Base-by-base conservation (phyloP, 164 flowering plant genomes). In the Vitis amurensis region DNA sequence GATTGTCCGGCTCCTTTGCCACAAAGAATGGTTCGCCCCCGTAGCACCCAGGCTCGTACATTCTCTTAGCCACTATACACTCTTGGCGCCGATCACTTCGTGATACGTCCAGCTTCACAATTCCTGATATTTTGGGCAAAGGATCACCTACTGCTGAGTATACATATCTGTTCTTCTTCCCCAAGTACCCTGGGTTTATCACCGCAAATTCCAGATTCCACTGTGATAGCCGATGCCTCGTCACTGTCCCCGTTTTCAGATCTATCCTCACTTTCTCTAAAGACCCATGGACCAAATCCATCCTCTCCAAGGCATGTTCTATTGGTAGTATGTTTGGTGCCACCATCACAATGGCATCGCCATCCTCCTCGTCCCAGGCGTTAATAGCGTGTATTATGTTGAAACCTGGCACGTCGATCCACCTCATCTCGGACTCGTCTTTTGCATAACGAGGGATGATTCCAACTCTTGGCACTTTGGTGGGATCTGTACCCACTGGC, bases 21-120 rank as follows among this genome's bases (percentile, higher is more conserved):
- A 90, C 92, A 57, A 87, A 93, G 59, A 81, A 89, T 0, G 95
- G 90, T 73, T 93, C 97, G 0, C 97, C 96, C 0, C 95, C 97
- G 55, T 55, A 93, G 68, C 91, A 89, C 2, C 93, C 87, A 0
- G 68, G 66, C 37, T 82, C 94, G 44, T 50, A 91, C 68, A 81
- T 75, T 63, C 92, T 75, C 57, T 82, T 49, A 0, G 85, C 88
- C 62, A 88, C 94, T n/a, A 61, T 79, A 70, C 84, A 76, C 11
- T 86, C 89, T 1, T 72, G 55, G 8, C 72, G 27, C 27, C 27
- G 59, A 10, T 83, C 82, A 4, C 55, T 76, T 14, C 61, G 55
- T 6, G 81, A 66, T 51, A 85, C 59, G 59, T 91, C 94, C 11
- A 93, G 60, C 79, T 93, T 93, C 69, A 85, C 95, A 59, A 90